phyloP scores from a whole-genome alignment of 345 rosid genomes.

The Isatis tinctoria region DNA sequence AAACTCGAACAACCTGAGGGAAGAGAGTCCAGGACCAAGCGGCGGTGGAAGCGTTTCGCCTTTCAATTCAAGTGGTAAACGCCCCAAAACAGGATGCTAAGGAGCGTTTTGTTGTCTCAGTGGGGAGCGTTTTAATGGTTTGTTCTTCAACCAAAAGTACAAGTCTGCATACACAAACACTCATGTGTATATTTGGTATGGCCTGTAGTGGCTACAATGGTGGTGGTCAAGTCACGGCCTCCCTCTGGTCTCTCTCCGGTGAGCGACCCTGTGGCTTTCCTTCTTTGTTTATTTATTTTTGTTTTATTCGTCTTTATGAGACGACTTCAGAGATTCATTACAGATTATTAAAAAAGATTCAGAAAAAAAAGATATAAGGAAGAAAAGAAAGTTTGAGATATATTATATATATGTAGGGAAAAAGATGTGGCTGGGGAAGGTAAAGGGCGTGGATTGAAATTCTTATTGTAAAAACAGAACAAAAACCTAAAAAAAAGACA shows the following conservation, averaged over 20 bases:
- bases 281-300: background rate
- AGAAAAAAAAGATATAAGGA: background rate
- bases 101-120: constrained; percentile 4
- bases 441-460: constrained; percentile 25
- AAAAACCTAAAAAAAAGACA: background rate
- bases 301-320: constrained; percentile 4
- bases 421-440: constrained; percentile 19
- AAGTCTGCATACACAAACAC: constrained; percentile 28
- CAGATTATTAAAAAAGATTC: constrained; percentile 23
- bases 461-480: constrained; percentile 31
- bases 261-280: constrained; percentile 30
- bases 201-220: constrained; percentile 27
- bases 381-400: background rate
- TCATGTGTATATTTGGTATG: constrained; percentile 20
- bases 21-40: constrained; percentile 98
- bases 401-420: constrained; percentile 14
- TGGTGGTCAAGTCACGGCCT: constrained; percentile 21
- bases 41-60: constrained; percentile 72
- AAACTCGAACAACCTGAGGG: constrained; percentile 88
- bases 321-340: constrained; percentile 23
- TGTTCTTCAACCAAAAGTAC: constrained; percentile 17
- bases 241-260: constrained; percentile 33
- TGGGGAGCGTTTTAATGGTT: constrained; percentile 11
- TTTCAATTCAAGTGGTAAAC: constrained; percentile 96
- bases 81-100: constrained; percentile 93